Conservation (phyloP, 768 basidiomycete species). For the Thelephora ganbajun region DNA sequence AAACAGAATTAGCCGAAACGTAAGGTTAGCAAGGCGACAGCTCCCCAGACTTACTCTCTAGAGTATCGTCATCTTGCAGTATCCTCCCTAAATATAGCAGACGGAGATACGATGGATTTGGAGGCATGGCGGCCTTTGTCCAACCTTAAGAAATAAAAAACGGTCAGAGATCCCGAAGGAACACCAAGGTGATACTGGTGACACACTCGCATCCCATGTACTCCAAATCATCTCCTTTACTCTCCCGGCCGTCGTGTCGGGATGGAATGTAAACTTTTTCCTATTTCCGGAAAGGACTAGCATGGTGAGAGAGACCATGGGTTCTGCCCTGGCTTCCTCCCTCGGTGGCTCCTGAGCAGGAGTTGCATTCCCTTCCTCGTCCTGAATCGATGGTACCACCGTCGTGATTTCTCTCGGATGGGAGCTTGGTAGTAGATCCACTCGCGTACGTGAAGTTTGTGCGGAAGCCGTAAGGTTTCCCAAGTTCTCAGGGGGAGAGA, state of each 20-base stretch:
- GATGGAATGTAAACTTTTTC: constrained; percentile 62
- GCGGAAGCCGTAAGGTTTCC: constrained; percentile 26
- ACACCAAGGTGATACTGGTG: not conserved
- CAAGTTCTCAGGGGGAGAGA: constrained; percentile 6
- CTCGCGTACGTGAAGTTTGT: constrained; percentile 40
- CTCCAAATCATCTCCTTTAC: constrained; percentile 80
- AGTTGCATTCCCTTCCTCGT: not conserved
- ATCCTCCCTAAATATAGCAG: constrained; percentile 68
- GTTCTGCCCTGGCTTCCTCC: constrained; percentile 36
- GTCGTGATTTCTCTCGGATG: no score
- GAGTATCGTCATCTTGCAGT: constrained; percentile 72
- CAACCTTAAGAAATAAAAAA: no score
- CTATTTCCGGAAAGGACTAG: constrained; percentile 56
- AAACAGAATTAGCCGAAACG: not conserved
- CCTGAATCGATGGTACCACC: not conserved
- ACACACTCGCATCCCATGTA: constrained; percentile 31
- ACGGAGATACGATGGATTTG: constrained; percentile 63
- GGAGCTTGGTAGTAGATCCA: constrained; percentile 15
- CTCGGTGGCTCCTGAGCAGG: constrained; percentile 1
- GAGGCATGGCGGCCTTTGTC: constrained; percentile 46
- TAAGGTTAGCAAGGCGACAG: constrained; percentile 4
- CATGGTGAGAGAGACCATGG: constrained; percentile 56
- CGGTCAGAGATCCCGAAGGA: constrained; percentile 46
- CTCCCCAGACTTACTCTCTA: constrained; percentile 34
- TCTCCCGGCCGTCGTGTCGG: constrained; percentile 58